phyloP scores from a whole-genome alignment of 225 moss, liverwort and hornwort species.

The Sphagnum tenellum region DNA sequence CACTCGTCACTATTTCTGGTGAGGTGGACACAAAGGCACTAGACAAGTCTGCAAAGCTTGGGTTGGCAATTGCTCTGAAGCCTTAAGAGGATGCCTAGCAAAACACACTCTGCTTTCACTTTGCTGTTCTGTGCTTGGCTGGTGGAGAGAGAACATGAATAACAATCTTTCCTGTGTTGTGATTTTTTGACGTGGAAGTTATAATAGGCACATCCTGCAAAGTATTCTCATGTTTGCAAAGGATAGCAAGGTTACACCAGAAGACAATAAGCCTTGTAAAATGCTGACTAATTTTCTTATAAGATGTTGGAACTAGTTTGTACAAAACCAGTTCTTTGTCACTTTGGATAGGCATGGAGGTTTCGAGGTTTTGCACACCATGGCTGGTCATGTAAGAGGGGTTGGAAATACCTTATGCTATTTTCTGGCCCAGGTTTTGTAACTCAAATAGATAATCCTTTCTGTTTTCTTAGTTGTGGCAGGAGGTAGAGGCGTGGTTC shows the following conservation, averaged over 20 bases:
- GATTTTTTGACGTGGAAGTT: constrained; percentile 53
- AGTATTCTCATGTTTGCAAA: constrained; percentile 10
- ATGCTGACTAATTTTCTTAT: constrained; percentile 46
- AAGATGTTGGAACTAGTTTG: no score
- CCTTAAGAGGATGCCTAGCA: constrained; percentile 18
- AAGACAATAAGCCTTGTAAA: constrained; percentile 42
- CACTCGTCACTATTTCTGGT: constrained; percentile 45
- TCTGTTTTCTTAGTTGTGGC: no score
- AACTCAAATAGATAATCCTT: no score
- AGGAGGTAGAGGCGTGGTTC: no score
- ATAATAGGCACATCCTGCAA: constrained; percentile 16
- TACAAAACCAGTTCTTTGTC: no score
- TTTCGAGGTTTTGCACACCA: no score
- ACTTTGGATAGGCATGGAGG: no score
- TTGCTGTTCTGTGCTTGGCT: neutral
- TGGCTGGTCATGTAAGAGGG: no score
- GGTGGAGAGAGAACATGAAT: constrained; percentile 12
- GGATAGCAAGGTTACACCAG: constrained; percentile 26
- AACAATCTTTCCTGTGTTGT: constrained; percentile 21
- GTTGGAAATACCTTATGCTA: no score
- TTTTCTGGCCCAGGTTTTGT: no score
- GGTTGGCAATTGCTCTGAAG: constrained; percentile 44
- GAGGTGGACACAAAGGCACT: constrained; percentile 58
- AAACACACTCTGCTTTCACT: no score
- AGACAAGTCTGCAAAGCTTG: constrained; percentile 53